Percentiles rank a stretch among this genome's conserved stretches.
Conservation (phyloP, 305 asterid genomes). For the Fraxinus nigra region DNA sequence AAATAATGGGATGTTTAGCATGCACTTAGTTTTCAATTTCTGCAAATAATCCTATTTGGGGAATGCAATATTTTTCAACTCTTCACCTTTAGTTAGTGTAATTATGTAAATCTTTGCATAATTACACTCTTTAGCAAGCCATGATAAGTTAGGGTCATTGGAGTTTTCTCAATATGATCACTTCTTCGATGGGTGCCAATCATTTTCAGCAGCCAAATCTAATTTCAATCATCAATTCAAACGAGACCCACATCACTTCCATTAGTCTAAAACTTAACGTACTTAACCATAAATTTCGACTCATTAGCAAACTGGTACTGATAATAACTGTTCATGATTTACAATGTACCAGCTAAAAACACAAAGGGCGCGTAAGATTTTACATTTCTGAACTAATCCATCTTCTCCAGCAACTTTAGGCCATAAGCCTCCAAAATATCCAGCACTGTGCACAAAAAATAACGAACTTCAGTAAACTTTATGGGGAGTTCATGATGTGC, state of each 20-base stretch:
- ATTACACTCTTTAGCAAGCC: no score
- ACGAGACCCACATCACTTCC: not conserved
- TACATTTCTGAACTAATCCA: conserved; percentile 31
- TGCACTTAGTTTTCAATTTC: not conserved
- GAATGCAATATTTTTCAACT: not conserved
- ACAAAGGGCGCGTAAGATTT: not conserved
- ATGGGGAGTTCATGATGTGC: not conserved
- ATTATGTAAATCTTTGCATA: not conserved
- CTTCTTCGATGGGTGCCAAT: not conserved
- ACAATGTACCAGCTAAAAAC: not conserved
- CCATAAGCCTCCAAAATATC: conserved; percentile 78
- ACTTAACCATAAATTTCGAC: not conserved
- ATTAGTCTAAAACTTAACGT: not conserved
- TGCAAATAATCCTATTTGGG: not conserved
- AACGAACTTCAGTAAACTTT: not conserved
- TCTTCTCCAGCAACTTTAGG: conserved; percentile 75
- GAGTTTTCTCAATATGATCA: no score
- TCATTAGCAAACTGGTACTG: not conserved
- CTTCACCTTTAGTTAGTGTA: not conserved
- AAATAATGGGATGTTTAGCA: not conserved
- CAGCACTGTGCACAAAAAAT: conserved; percentile 47
- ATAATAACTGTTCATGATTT: not conserved
- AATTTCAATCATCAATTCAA: not conserved
- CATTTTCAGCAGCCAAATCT: not conserved
- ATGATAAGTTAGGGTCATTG: no score